A percentile compares a stretch with the other conserved stretches of the same genome.
Evolutionary conservation across 305 asterid species (phyloP).

Genomic region (Fraxinus baroniana): DNA sequence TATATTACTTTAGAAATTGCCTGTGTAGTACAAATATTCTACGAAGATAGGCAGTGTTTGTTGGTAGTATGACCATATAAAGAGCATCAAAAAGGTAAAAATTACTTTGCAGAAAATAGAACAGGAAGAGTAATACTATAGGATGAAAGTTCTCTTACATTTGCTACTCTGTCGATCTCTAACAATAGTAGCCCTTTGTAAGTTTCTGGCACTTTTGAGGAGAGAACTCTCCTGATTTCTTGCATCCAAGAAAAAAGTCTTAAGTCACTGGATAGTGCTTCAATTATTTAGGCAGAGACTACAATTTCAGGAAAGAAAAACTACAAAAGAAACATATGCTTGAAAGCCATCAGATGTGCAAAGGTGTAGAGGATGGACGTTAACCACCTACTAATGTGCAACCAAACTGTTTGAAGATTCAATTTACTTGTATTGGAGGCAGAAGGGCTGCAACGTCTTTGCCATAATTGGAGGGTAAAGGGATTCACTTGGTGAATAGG

Average conservation of each 20-base stretch:
- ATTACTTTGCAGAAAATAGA: background rate
- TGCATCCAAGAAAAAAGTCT: conserved; percentile 35
- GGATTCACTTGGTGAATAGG: background rate
- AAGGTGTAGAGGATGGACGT: background rate
- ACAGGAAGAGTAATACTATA: background rate
- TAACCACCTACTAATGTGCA: background rate
- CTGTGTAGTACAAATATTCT: background rate
- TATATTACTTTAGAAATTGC: background rate
- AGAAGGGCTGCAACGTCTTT: background rate
- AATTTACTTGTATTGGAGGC: background rate
- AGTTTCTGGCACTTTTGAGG: conserved; percentile 85
- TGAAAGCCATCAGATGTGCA: background rate
- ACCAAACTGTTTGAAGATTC: background rate
- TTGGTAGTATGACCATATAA: background rate
- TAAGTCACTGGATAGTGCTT: conserved; percentile 19
- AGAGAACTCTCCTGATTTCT: conserved; percentile 85
- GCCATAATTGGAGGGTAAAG: background rate
- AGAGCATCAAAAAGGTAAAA: background rate
- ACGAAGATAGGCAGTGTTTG: background rate
- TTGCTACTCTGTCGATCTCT: conserved; percentile 87
- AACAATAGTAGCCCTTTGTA: conserved; percentile 67
- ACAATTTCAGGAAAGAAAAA: background rate
- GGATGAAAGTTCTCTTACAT: conserved; percentile 44
- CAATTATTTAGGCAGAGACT: conserved; percentile 1
- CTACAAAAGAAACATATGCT: background rate